Percentiles rank a stretch among this genome's conserved stretches.
Conservation (phyloP, 352 stramenopile species). For the Phytophthora capsici region DNA sequence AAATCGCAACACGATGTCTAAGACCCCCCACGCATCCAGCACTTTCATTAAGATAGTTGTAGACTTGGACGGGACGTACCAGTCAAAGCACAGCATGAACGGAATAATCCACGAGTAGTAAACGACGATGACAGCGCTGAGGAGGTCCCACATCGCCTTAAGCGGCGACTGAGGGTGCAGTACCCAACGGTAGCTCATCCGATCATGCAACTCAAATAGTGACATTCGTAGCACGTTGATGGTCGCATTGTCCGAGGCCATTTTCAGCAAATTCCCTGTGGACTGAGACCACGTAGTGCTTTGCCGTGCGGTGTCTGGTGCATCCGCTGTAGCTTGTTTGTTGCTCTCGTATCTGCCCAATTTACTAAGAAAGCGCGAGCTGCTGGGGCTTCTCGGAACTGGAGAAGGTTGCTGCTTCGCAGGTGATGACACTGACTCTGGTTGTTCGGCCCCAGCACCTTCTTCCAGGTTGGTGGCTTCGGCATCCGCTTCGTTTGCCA, state of each 20-base stretch:
- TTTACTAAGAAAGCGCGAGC: not conserved
- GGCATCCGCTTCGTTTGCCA: conserved; percentile 14
- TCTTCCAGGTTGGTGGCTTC: conserved; percentile 13
- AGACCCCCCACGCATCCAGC: conserved; percentile 54
- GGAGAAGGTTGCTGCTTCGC: not conserved
- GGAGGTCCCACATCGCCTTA: conserved; percentile 65
- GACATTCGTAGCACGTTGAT: conserved; percentile 77
- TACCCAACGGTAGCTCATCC: conserved; percentile 52
- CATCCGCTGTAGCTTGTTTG: conserved; percentile 7
- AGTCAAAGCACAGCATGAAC: conserved; percentile 78
- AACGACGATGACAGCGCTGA: conserved; percentile 60
- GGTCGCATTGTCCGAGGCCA: conserved; percentile 15
- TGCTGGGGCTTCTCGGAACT: not conserved
- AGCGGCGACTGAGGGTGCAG: conserved; percentile 57
- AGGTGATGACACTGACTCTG: too few relatives aligned
- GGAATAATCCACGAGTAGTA: conserved; percentile 81
- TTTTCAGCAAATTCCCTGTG: conserved; percentile 15
- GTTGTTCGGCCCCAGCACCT: not conserved
- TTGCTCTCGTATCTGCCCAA: conserved; percentile 11
- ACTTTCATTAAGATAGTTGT: conserved; percentile 52
- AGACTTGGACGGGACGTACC: conserved; percentile 40
- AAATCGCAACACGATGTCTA: conserved; percentile 63
- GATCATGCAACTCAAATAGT: conserved; percentile 64
- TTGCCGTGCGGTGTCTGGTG: conserved; percentile 4
- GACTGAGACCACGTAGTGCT: conserved; percentile 28